Conservation (phyloP, 768 basidiomycete genomes). For the Auriscalpium microsporum region DNA sequence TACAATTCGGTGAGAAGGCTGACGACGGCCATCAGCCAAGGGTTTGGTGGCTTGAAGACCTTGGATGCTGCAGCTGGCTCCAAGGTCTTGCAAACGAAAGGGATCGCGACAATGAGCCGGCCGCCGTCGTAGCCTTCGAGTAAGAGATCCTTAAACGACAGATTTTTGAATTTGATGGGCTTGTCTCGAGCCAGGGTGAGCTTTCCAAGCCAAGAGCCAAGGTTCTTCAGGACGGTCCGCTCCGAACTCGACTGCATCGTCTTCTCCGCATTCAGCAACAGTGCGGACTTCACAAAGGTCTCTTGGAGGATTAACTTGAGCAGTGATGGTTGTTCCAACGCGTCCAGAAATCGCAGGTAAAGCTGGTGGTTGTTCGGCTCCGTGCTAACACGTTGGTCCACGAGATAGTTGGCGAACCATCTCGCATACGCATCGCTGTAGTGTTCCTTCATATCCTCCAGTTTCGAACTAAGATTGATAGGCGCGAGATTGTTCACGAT, state of each 20-base stretch:
- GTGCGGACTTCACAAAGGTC: conserved; percentile 80
- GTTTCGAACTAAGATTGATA: conserved; percentile 84
- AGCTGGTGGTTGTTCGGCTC: conserved; percentile 97
- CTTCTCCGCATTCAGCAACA: conserved; percentile 85
- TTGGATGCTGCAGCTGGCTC: conserved; percentile 84
- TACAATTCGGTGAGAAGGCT: conserved; percentile 92
- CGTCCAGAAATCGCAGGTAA: conserved; percentile 90
- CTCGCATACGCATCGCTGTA: conserved; percentile 79
- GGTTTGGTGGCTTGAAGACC: conserved; percentile 94
- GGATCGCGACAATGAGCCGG: conserved; percentile 87
- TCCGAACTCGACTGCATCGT: conserved; percentile 81
- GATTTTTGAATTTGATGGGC: conserved; percentile 86
- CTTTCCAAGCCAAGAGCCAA: conserved; percentile 90
- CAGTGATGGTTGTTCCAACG: conserved; percentile 59
- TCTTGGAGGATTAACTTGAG: conserved; percentile 84
- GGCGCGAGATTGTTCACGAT: conserved; percentile 97
- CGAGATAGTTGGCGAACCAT: conserved; percentile 98
- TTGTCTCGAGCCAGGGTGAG: conserved; percentile 89
- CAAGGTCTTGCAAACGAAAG: conserved; percentile 96
- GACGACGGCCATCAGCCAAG: conserved; percentile 96
- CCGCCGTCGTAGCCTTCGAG: conserved; percentile 92
- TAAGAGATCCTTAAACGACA: conserved; percentile 96
- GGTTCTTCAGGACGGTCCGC: conserved; percentile 82
- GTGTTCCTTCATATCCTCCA: conserved; percentile 75
- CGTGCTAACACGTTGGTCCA: conserved; percentile 89